Percentiles rank a stretch among this genome's conserved stretches.
Conservation (phyloP, 164 flowering plant species). For the Magnolia sinica region DNA sequence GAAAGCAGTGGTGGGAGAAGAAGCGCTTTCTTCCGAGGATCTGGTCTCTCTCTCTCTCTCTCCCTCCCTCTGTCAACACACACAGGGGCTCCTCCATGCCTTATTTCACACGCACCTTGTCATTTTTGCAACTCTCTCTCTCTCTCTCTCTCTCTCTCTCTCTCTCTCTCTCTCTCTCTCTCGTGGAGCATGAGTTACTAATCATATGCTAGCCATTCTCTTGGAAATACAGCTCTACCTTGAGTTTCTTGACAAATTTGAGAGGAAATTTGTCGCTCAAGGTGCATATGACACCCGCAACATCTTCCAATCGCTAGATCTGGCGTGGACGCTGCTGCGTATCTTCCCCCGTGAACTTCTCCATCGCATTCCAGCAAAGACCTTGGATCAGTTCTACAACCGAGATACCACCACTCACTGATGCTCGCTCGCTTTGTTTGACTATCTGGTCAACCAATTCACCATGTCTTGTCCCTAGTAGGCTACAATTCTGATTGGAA, state of each 20-base stretch:
- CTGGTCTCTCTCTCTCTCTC: conserved; percentile 44
- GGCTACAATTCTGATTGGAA: not conserved
- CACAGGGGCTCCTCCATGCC: not conserved
- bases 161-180: not conserved
- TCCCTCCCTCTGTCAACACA: not conserved
- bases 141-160: conserved; percentile 24
- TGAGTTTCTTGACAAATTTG: conserved; percentile 93
- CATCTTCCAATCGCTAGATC: conserved; percentile 93
- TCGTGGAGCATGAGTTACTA: not conserved
- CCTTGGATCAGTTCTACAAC: conserved; percentile 78
- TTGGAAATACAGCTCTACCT: conserved; percentile 75
- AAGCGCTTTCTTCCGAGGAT: conserved; percentile 98
- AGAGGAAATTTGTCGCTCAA: conserved; percentile 87
- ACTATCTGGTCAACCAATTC: not conserved
- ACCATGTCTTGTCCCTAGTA: not conserved
- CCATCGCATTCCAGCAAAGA: conserved; percentile 97
- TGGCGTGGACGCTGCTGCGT: conserved; percentile 96
- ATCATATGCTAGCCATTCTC: not conserved
- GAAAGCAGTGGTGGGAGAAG: conserved; percentile 99
- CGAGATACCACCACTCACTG: conserved; percentile 50
- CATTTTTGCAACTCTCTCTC: not conserved
- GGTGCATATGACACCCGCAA: conserved; percentile 95
- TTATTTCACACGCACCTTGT: no score
- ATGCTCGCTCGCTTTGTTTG: conserved; percentile 13
- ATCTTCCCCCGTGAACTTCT: conserved; percentile 98